Conservation (phyloP, 805 yeast species). For the Spathaspora gorwiae region DNA sequence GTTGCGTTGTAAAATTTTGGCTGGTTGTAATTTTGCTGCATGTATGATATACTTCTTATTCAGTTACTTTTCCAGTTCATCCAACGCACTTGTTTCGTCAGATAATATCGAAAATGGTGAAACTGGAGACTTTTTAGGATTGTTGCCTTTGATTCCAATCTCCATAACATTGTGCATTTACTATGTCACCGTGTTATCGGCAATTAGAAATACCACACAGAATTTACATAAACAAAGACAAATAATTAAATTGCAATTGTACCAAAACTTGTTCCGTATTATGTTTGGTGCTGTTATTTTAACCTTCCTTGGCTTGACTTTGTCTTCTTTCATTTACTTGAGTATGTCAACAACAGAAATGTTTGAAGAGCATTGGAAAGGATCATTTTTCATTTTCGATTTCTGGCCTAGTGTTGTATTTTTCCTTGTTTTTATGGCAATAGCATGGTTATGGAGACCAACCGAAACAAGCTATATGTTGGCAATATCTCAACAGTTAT, state of each 20-base stretch:
- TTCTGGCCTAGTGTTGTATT: conserved; percentile 94
- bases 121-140: conserved; percentile 41
- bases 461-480: conserved; percentile 91
- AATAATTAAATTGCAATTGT: conserved; percentile 83
- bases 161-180: conserved; percentile 64
- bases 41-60: conserved; percentile 31
- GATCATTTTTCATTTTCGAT: conserved; percentile 80
- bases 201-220: conserved; percentile 69
- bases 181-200: conserved; percentile 68
- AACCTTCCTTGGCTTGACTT: conserved; percentile 63
- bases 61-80: conserved; percentile 26
- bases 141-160: conserved; percentile 67
- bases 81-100: conserved; percentile 17
- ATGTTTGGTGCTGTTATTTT: conserved; percentile 69
- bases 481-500: conserved; percentile 90
- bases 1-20: conserved; percentile 51
- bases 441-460: conserved; percentile 96
- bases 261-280: conserved; percentile 69
- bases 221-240: conserved; percentile 80
- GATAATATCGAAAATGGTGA: conserved; percentile 46
- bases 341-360: conserved; percentile 72
- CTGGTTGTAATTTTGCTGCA: conserved; percentile 34
- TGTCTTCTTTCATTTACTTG: conserved; percentile 65
- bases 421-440: conserved; percentile 73
- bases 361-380: conserved; percentile 87